Evolutionary conservation across 345 rosid species (phyloP).

Genomic region (Lepidium didymum): DNA sequence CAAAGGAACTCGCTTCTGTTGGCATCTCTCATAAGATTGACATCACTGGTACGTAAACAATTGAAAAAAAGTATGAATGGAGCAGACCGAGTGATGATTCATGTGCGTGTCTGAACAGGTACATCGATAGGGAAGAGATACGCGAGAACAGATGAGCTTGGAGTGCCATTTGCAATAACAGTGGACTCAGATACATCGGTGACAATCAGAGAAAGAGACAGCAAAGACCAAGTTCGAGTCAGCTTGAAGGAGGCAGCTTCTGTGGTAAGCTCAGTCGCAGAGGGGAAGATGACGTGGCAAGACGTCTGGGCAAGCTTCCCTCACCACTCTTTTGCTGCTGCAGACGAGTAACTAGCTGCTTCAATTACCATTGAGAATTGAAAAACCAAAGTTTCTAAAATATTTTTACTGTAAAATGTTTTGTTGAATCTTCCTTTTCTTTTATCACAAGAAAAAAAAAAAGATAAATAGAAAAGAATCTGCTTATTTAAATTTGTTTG

Average conservation of each 20-base stretch:
- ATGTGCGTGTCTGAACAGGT: slow-evolving; percentile 31
- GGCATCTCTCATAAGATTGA: slow-evolving; percentile 90
- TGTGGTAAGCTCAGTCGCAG: slow-evolving; percentile 54
- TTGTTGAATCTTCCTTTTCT: too few species aligned
- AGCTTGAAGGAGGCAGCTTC: slow-evolving; percentile 51
- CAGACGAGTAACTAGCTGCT: slow-evolving; percentile 14
- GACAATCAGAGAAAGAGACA: slow-evolving; percentile 85
- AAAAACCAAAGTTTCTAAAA: too few species aligned
- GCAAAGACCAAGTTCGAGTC: slow-evolving; percentile 83
- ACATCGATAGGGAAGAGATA: slow-evolving; percentile 88
- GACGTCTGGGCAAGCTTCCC: slow-evolving; percentile 65
- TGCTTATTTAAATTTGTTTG: too few species aligned
- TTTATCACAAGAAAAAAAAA: too few species aligned
- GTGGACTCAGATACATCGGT: slow-evolving; percentile 60
- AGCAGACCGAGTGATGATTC: not conserved
- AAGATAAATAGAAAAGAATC: too few species aligned
- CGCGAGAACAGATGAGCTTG: slow-evolving; percentile 87
- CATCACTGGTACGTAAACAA: slow-evolving; percentile 50
- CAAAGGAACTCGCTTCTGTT: slow-evolving; percentile 61
- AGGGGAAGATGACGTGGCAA: slow-evolving; percentile 64
- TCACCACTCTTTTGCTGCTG: slow-evolving; percentile 49
- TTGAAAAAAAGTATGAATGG: not conserved
- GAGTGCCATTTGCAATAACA: slow-evolving; percentile 89
- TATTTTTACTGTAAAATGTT: too few species aligned
- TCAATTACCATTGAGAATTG: too few species aligned